Percentiles rank a stretch among this genome's conserved stretches.
Evolutionary conservation across 305 asterid species (phyloP).

Genomic region (Fraxinus nigra): DNA sequence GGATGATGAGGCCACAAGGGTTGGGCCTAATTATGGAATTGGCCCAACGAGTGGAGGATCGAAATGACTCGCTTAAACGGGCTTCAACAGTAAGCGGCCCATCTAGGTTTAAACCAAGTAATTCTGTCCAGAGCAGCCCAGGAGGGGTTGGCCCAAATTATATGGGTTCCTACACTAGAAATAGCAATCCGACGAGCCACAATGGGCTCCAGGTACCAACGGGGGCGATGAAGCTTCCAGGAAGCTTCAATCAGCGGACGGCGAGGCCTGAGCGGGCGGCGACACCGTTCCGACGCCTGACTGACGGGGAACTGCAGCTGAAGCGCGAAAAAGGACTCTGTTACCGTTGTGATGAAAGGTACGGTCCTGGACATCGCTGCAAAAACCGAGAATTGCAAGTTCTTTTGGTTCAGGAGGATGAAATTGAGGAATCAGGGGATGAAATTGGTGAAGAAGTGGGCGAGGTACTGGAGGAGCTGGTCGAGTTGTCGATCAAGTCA

Average conservation of each 20-base stretch:
- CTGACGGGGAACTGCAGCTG: background rate
- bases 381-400: background rate
- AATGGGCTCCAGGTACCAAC: too few species aligned
- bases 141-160: too few species aligned
- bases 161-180: too few species aligned
- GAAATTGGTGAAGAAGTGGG: rapidly evolving
- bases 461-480: too few species aligned
- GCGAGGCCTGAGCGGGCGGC: too few species aligned
- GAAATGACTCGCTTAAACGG: too few species aligned
- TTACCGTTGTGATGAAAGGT: background rate
- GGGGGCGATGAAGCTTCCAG: background rate
- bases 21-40: background rate
- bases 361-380: too few species aligned
- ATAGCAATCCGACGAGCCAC: too few species aligned
- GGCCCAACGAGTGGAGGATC: too few species aligned
- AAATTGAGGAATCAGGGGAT: background rate
- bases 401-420: background rate
- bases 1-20: background rate
- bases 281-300: too few species aligned
- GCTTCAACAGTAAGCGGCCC: rapidly evolving
- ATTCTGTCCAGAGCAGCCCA: rapidly evolving
- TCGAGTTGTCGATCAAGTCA: background rate
- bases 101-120: too few species aligned
- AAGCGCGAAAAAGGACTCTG: background rate
- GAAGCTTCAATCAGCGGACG: rapidly evolving